Percentiles rank a stretch among this genome's conserved stretches.
Conservation (phyloP, 2,329 filamentous ascomycete genomes). For the Cytospora mali region DNA sequence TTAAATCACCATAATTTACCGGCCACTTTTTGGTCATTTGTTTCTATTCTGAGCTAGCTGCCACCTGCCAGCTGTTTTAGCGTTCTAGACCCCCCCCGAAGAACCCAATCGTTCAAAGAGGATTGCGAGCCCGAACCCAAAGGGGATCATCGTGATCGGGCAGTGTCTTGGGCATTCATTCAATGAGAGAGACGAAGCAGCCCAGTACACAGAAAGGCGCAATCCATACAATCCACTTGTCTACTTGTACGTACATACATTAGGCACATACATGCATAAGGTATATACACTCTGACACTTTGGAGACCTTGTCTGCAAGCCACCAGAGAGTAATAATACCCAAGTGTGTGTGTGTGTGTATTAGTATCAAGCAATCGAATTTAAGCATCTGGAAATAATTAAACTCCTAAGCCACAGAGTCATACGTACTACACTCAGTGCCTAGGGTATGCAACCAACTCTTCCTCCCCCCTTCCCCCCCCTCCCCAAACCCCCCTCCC, state of each 20-base stretch:
- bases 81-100: not conserved
- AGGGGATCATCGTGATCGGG: not conserved
- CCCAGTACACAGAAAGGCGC: too few species aligned
- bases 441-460: not conserved
- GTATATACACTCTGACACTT: too few species aligned
- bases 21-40: constrained; percentile 15
- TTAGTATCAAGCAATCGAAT: not conserved
- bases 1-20: constrained; percentile 30
- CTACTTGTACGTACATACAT: too few species aligned
- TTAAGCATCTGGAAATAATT: not conserved
- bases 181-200: too few species aligned
- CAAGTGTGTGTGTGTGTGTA: not conserved
- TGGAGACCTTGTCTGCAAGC: not conserved
- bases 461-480: not conserved
- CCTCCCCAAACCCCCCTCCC: not conserved
- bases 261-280: too few species aligned
- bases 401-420: constrained; percentile 19
- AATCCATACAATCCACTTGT: not conserved
- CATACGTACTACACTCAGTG: constrained; percentile 13
- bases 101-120: not conserved
- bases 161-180: not conserved
- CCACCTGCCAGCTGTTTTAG: not conserved
- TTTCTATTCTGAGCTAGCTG: constrained; percentile 19
- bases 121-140: not conserved
- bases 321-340: not conserved